phyloP scores from a whole-genome alignment of 345 rosid species.

The Pistacia integerrima region DNA sequence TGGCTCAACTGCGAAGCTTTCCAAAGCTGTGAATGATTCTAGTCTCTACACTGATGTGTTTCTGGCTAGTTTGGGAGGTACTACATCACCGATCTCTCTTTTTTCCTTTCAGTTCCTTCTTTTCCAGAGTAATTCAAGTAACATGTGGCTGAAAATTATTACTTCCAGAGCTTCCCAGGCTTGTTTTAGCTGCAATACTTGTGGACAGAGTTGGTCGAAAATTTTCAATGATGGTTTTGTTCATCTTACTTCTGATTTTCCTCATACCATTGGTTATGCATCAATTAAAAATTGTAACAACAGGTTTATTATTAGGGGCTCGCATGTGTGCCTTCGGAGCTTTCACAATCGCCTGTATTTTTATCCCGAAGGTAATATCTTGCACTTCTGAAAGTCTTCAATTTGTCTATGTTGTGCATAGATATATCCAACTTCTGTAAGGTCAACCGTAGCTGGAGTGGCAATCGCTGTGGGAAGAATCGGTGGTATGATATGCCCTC shows the following conservation, averaged over 20 bases:
- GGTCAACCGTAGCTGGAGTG: conserved; percentile 59
- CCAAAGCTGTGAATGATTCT: conserved; percentile 7
- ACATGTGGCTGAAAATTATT: background rate
- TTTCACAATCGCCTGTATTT: conserved; percentile 48
- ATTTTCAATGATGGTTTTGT: conserved; percentile 6
- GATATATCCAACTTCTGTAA: conserved; percentile 53
- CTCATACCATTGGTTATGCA: conserved; percentile 47
- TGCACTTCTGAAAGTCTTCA: background rate
- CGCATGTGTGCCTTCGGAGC: conserved; percentile 54
- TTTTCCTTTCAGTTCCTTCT: background rate
- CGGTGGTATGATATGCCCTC: conserved; percentile 63
- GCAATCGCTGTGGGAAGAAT: conserved; percentile 61
- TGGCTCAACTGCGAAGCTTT: conserved; percentile 6
- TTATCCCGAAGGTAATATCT: conserved; percentile 56
- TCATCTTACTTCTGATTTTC: conserved; percentile 42
- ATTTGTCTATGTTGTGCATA: background rate
- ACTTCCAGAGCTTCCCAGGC: conserved; percentile 57
- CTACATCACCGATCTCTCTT: background rate
- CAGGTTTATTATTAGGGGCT: conserved; percentile 48
- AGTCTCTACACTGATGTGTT: conserved; percentile 43
- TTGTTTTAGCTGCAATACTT: conserved; percentile 47
- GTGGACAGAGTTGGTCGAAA: conserved; percentile 40
- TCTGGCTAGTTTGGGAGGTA: conserved; percentile 32
- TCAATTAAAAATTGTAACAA: conserved; percentile 44
- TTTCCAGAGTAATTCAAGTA: no score